Percentiles rank a stretch among this genome's conserved stretches.
phyloP scores from a whole-genome alignment of 2,329 filamentous ascomycete species.

The Colletotrichum spinosum region DNA sequence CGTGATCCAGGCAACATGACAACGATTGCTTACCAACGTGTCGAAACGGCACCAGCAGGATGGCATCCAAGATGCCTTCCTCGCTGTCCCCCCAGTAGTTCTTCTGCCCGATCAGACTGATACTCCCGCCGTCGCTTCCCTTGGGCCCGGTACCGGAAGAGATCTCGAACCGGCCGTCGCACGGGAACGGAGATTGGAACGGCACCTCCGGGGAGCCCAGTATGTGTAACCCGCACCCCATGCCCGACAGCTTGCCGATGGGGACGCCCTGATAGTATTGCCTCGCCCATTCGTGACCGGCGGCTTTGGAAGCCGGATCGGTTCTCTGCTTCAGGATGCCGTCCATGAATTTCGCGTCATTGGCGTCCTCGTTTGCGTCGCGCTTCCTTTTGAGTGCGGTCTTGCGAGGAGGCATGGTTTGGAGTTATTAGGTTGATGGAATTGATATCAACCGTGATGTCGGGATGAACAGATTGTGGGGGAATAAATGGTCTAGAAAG shows the following conservation, averaged over 20 bases:
- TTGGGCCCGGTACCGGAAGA: neutral
- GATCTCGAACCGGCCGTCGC: constrained; percentile 1
- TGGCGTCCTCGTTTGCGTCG: constrained; percentile 9
- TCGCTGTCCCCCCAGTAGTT: neutral
- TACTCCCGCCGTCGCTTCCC: neutral
- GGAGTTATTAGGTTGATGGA: too few species aligned
- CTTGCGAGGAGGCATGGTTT: too few species aligned
- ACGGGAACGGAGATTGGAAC: constrained; percentile 2
- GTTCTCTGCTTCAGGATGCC: constrained; percentile 9
- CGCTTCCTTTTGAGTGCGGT: constrained; percentile 7
- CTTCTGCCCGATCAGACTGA: neutral
- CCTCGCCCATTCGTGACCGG: neutral
- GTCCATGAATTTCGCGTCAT: neutral
- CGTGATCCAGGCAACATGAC: neutral
- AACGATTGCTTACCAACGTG: constrained; percentile 1
- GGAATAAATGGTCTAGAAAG: too few species aligned
- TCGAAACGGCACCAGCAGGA: neutral
- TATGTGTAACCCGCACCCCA: neutral
- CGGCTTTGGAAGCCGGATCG: neutral
- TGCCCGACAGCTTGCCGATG: neutral
- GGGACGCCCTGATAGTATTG: constrained; percentile 16
- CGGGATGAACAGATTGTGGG: too few species aligned
- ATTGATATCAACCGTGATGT: too few species aligned
- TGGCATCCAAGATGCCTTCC: neutral
- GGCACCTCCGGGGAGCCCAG: neutral